Evolutionary conservation across 176 grass and related monocot genomes (phyloP).

Genomic region (Zizania latifolia): DNA sequence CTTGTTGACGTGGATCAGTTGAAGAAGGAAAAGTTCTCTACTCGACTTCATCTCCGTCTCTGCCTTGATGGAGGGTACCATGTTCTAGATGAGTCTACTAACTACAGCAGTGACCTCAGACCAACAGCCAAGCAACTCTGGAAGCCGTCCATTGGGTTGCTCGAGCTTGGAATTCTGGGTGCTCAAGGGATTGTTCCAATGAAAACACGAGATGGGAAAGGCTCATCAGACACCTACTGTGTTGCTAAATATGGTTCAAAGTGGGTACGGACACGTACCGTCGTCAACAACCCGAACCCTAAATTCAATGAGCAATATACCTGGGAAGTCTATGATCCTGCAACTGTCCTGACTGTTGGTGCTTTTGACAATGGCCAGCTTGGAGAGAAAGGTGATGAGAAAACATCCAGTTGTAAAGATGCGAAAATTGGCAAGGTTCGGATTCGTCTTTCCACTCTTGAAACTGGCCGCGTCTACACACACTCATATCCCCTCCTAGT

Average conservation of each 20-base stretch:
- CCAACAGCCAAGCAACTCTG: constrained; percentile 97
- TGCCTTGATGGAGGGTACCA: constrained; percentile 95
- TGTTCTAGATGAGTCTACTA: constrained; percentile 94
- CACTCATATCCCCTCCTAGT: constrained; percentile 88
- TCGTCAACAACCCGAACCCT: constrained; percentile 69
- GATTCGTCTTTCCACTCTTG: constrained; percentile 89
- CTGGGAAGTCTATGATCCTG: constrained; percentile 96
- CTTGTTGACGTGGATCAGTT: constrained; percentile 76
- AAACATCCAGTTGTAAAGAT: constrained; percentile 49
- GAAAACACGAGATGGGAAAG: constrained; percentile 92
- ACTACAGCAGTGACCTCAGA: constrained; percentile 93
- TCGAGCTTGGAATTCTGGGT: constrained; percentile 83
- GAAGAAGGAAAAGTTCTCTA: constrained; percentile 90
- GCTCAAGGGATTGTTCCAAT: constrained; percentile 84
- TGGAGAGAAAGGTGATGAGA: constrained; percentile 61
- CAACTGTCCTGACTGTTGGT: constrained; percentile 82
- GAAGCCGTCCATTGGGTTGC: constrained; percentile 90
- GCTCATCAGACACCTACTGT: constrained; percentile 90
- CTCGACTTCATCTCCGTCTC: constrained; percentile 74
- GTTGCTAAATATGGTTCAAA: constrained; percentile 98
- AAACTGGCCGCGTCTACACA: constrained; percentile 91
- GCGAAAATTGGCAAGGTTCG: constrained; percentile 82
- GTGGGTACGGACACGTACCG: constrained; percentile 87
- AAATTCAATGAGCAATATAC: constrained; percentile 97
- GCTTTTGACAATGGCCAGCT: constrained; percentile 95